phyloP scores from a whole-genome alignment of 352 stramenopile species.

The Phytophthora sansomeana region DNA sequence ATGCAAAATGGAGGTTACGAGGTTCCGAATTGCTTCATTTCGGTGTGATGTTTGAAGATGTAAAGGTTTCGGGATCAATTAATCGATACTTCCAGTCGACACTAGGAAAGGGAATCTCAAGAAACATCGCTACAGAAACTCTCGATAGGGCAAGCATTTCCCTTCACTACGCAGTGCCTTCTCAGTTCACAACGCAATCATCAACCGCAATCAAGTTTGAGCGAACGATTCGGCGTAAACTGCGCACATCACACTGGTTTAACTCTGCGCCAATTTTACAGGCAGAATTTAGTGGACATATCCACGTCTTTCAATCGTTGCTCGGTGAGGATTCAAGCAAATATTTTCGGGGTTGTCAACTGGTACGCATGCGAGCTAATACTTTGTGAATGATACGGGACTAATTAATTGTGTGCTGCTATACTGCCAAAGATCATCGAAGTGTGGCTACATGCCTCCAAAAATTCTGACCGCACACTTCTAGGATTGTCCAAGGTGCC shows the following conservation, averaged over 20 bases:
- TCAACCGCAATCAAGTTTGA: slow-evolving; percentile 19
- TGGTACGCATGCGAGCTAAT: slow-evolving; percentile 35
- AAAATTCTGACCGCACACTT: slow-evolving; percentile 25
- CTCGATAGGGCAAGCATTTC: slow-evolving; percentile 14
- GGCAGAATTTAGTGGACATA: slow-evolving; percentile 29
- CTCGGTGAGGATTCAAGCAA: slow-evolving; percentile 25
- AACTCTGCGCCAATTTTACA: neutral
- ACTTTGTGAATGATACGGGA: neutral
- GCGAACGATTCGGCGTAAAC: slow-evolving; percentile 39
- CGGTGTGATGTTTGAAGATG: slow-evolving; percentile 32
- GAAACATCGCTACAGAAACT: neutral
- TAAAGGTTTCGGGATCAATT: neutral
- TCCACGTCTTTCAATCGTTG: slow-evolving; percentile 42
- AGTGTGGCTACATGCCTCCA: slow-evolving; percentile 37
- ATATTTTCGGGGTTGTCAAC: slow-evolving; percentile 31
- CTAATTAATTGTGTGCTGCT: neutral
- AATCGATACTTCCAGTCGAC: neutral
- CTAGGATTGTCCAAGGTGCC: slow-evolving; percentile 49
- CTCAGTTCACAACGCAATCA: slow-evolving; percentile 27
- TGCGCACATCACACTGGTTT: slow-evolving; percentile 19
- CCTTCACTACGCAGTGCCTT: slow-evolving; percentile 38
- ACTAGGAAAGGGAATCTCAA: neutral
- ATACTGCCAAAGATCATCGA: slow-evolving; percentile 46
- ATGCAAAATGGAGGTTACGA: neutral
- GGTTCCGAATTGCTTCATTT: slow-evolving; percentile 29